Base-by-base conservation (phyloP, 2,329 filamentous ascomycete genomes). In the Penicillium capsulatum region DNA sequence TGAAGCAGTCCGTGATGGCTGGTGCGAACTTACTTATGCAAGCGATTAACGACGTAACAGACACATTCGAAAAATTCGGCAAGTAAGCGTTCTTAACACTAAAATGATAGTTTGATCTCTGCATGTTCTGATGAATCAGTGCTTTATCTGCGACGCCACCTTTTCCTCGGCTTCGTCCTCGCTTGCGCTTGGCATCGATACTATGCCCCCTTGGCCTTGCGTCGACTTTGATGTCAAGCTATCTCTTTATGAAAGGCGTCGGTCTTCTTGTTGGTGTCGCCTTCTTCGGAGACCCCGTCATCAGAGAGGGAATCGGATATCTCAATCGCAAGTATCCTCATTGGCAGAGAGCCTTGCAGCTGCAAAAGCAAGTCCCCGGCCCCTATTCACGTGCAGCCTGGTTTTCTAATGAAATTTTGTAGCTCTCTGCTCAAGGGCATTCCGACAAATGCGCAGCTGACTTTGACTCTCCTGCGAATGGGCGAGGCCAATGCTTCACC, bases 391-490 rank as follows among this genome's bases (percentile, higher is more conserved):
- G 13, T 19, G 5, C 13, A 13, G 10, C 7, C 13, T 2, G 17
- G 31, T 6, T 17, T 38, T 24, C 50, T 61, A 38, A 64, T 38
- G 26, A 10, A 22, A 29, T 11, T 22, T 8, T 2, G 29, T 34
- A 72, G 69, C 48, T 87, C 84, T 0, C 60, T 92, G 1, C 77
- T 94, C 35, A 86, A 84, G 57, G 86, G 86, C 2, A 81, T 92
- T 0, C 88, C 88, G 1, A 94, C 87, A 2, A 92, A 94, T 58
- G 86, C 86, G 3, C 88, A 94, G 57, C 76, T 94, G 13, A 81
- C 86, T 0, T 69, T 94, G 17, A 94, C 87, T 0, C 73, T 94
- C 1, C 77, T 94, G 8, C 83, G 88, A 4, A 80, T 91, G 19
- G 87, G 86, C 28, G 88, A 94, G 64, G 79, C 78, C 8, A 90